Base-by-base conservation (phyloP, 768 basidiomycete species). In the Dioszegia aurantiaca region DNA sequence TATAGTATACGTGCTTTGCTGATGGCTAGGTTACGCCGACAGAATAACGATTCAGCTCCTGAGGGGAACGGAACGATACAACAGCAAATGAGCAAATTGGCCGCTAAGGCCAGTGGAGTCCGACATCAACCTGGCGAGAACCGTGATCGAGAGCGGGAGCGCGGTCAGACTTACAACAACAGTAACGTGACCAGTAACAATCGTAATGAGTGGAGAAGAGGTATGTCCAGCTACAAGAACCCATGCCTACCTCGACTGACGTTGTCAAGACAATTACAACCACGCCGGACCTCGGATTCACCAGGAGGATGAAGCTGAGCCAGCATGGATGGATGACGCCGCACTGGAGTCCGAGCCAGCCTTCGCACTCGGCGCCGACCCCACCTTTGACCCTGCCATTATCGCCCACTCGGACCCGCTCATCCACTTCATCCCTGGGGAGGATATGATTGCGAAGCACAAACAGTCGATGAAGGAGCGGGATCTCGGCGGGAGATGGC, bases 381-480 rank as follows among this genome's bases (percentile, higher is more conserved):
- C 12, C 57, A 4, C 49, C 44, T 1, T 16, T 26, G 58, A 63
- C 44, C 62, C 63, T n/a, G 63, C 61, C 5, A 61, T 65, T 9
- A 61, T 65, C 9, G 56, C 54, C 0, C 33, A 41, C 10, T 12
- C 37, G n/a, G 66, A 73, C 30, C 60, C 58, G 0, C 40, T 70
- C 4, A 48, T 69, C 33, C 60, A 69, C 24, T 72, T 72, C 40
- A 51, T 63, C 19, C 70, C 70, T 0, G 70, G 70, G 4, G 68
- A 72, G 56, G 70, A 72, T 39, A 68, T 67, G 62, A 73, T 73
- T 23, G 71, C 70, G 2, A 67, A 67, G 5, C 69, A 73, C 45
- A 67, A 68, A 27, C 55, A 58, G 11, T 61, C 60, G 1, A 63
- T 70, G 67, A 68, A 65, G 41, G 24, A 63, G 23, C 49, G 48